Conservation (phyloP, 805 yeast genomes). For the Zygoascus ofunaensis region DNA sequence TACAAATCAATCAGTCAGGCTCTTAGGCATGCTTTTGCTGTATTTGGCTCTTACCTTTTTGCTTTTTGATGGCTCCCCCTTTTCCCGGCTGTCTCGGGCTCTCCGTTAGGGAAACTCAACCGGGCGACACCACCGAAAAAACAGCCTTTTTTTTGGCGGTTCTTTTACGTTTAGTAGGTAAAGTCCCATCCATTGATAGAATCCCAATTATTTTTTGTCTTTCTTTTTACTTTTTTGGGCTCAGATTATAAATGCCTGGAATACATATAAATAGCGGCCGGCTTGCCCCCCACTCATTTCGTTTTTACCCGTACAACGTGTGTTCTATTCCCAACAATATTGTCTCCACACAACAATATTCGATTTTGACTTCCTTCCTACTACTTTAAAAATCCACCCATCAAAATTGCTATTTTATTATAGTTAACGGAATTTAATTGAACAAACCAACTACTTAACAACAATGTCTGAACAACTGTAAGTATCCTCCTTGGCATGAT, state of each 20-base stretch:
- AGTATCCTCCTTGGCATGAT: no score
- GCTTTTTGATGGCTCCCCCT: no score
- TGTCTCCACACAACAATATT: background rate
- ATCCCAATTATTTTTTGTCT: background rate
- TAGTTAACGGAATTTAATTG: background rate
- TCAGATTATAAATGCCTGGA: background rate
- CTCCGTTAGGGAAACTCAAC: no score
- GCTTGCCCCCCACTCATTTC: background rate
- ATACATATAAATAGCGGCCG: background rate
- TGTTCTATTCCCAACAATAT: background rate
- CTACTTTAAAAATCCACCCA: background rate
- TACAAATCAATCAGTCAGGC: no score
- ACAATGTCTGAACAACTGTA: slow-evolving; percentile 5
- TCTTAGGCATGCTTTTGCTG: no score
- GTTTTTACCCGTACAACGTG: slow-evolving; percentile 1
- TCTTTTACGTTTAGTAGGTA: no score
- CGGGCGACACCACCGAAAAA: no score
- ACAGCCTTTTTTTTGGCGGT: no score
- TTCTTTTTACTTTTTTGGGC: background rate
- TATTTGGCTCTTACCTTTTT: no score
- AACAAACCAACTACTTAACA: background rate
- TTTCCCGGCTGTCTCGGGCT: no score
- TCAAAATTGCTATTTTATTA: background rate
- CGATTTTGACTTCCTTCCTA: background rate
- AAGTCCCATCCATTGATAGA: no score